These are phyloP conservation scores for Meyerozyma sp. DNA, from an alignment of 1,139 yeast species.

Conservation along the genomic window DNA sequence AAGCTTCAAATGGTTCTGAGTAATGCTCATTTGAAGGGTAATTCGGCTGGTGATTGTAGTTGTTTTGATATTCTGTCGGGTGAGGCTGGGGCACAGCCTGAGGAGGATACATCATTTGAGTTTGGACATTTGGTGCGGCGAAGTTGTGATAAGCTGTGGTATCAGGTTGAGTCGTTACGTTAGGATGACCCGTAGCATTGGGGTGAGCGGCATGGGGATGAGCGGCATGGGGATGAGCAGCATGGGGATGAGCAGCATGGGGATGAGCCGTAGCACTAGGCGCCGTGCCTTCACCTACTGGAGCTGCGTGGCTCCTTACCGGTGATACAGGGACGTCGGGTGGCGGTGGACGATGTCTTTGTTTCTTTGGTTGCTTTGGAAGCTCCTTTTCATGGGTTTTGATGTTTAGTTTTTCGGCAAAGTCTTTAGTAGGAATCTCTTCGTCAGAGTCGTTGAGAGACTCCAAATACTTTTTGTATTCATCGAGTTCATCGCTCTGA, in stretches of 20 bases:
- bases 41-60: neutral
- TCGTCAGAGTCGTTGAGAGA: constrained; percentile 7
- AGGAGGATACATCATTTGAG: too few species aligned
- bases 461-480: constrained; percentile 10
- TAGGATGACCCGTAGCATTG: too few species aligned
- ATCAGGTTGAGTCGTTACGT: too few species aligned
- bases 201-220: too few species aligned
- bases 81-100: neutral
- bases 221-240: too few species aligned
- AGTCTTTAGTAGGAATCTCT: constrained; percentile 4
- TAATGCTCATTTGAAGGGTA: neutral
- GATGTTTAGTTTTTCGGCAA: constrained; percentile 3
- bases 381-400: neutral
- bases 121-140: too few species aligned
- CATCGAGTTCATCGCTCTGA: constrained; percentile 7
- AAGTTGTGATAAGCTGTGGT: too few species aligned
- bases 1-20: neutral
- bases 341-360: constrained; percentile 1
- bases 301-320: neutral
- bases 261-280: neutral
- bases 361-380: neutral
- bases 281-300: neutral
- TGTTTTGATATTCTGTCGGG: neutral
- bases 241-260: too few species aligned
- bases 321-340: neutral